phyloP scores from a whole-genome alignment of 306 rosid species.

The Biancaea sappan region DNA sequence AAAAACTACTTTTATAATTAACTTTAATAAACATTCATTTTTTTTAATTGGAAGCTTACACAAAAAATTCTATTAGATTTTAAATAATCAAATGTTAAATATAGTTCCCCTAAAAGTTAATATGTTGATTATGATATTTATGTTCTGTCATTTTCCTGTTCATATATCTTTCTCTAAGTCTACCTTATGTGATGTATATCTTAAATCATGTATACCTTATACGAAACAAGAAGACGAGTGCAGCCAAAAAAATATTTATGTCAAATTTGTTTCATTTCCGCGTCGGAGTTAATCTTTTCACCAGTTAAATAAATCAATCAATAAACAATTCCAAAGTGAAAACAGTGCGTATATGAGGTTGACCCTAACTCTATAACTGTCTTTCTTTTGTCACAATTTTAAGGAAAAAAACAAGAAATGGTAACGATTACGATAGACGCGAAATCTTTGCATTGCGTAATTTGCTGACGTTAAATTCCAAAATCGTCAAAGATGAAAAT shows the following conservation, averaged over 20 bases:
- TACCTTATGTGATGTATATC: too few species aligned
- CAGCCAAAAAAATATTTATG: neutral
- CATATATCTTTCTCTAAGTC: too few species aligned
- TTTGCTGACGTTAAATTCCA: neutral
- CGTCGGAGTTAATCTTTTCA: neutral
- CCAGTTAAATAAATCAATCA: too few species aligned
- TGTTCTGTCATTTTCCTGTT: too few species aligned
- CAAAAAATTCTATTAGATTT: too few species aligned
- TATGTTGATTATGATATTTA: too few species aligned
- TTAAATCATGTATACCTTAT: neutral
- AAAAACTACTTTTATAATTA: too few species aligned
- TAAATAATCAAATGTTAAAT: too few species aligned
- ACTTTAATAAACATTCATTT: too few species aligned
- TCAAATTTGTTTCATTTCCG: neutral
- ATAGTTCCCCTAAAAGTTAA: too few species aligned
- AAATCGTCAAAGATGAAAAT: neutral
- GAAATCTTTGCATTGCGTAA: neutral
- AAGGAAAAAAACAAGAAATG: neutral
- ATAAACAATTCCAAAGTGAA: neutral
- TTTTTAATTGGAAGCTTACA: too few species aligned
- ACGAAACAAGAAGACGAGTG: neutral
- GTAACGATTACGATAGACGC: too few species aligned
- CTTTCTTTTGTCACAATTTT: neutral
- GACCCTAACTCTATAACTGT: neutral
- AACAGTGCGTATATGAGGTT: neutral